Evolutionary conservation across 75 land plant genomes (phyloP).

Genomic region (Selaginella moellendorffii): DNA sequence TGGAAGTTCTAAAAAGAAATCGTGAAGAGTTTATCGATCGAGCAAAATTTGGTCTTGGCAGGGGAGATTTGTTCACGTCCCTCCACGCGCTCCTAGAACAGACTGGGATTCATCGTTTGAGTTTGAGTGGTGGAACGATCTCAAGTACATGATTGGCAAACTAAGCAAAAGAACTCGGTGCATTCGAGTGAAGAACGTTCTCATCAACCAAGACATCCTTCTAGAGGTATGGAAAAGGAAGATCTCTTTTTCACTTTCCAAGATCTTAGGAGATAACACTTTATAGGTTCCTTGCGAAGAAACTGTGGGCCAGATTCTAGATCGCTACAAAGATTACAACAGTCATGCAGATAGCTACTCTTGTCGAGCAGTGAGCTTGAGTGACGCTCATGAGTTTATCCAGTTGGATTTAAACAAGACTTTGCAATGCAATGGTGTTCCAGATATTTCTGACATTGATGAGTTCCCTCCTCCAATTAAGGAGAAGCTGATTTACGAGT

Average conservation of each 20-base stretch:
- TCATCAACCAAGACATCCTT: conserved; percentile 12
- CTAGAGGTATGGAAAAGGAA: no score
- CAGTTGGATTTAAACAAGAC: conserved; percentile 23
- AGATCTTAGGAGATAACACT: no score
- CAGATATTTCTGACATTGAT: conserved; percentile 11
- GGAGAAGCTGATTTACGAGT: neutral
- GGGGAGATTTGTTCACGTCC: conserved; percentile 29
- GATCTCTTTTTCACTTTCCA: no score
- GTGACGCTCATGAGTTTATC: conserved; percentile 5
- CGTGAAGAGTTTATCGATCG: neutral
- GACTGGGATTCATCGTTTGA: conserved; percentile 16
- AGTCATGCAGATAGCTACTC: conserved; percentile 20
- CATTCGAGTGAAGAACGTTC: conserved; percentile 24
- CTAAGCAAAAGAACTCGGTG: conserved; percentile 21
- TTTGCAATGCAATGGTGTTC: conserved; percentile 18
- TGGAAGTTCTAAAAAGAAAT: neutral
- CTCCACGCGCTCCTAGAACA: conserved; percentile 15
- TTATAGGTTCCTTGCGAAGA: conserved; percentile 25
- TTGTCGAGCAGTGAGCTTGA: neutral
- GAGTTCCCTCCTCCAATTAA: neutral
- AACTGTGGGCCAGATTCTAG: conserved; percentile 21
- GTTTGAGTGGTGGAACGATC: conserved; percentile 24
- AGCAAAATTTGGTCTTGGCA: neutral
- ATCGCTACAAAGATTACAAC: conserved; percentile 16
- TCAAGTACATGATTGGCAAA: conserved; percentile 18